phyloP scores from a whole-genome alignment of 495 filamentous ascomycete species.

The Friedmanniomyces endolithicus region DNA sequence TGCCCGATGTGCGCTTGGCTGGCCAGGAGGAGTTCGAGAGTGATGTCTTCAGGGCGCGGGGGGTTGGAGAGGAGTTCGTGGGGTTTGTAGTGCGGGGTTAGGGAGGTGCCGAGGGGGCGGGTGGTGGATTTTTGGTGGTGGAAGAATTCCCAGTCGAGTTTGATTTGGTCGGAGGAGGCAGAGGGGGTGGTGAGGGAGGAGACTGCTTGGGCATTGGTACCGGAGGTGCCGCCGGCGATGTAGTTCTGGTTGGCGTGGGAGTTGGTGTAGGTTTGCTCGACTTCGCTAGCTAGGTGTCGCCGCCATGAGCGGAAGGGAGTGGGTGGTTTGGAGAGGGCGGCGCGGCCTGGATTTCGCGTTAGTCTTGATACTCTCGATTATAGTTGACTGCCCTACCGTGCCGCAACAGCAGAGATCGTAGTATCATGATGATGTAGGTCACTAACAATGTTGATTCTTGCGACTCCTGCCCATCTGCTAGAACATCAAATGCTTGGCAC shows the following conservation, averaged over 20 bases:
- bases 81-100: conserved; percentile 53
- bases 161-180: conserved; percentile 14
- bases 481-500: neutral
- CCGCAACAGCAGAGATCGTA: conserved; percentile 17
- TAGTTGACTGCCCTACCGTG: conserved; percentile 4
- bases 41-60: conserved; percentile 62
- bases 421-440: conserved; percentile 12
- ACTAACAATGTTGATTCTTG: neutral
- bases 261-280: conserved; percentile 3
- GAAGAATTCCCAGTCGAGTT: conserved; percentile 17
- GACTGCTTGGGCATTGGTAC: conserved; percentile 4
- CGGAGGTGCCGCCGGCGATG: conserved; percentile 5
- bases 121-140: conserved; percentile 28
- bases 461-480: too few relatives aligned
- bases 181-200: conserved; percentile 7
- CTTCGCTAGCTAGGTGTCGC: neutral
- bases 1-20: conserved; percentile 87
- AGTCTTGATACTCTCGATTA: neutral
- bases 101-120: conserved; percentile 39
- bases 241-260: neutral
- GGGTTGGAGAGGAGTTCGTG: conserved; percentile 55
- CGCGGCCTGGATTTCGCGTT: conserved; percentile 15
- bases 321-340: conserved; percentile 13
- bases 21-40: conserved; percentile 84
- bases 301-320: conserved; percentile 3